These are phyloP conservation scores for Apiotrichum mycotoxinovorans DNA, from an alignment of 1,284 basidiomycete species.

Conservation along the genomic window DNA sequence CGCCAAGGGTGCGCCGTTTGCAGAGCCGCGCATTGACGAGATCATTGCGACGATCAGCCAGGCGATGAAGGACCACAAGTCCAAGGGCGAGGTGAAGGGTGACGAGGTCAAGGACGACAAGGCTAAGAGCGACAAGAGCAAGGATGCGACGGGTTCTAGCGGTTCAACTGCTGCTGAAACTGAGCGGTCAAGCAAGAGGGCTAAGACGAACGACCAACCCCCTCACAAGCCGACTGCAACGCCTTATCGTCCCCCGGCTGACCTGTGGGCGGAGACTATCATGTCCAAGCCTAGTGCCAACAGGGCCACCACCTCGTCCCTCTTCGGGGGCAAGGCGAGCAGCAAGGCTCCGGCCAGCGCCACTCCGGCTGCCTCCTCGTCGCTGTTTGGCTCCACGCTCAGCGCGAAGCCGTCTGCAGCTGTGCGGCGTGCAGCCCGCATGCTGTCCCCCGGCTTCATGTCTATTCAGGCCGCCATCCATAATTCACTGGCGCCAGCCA, in stretches of 20 bases:
- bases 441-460: slow-evolving; percentile 27
- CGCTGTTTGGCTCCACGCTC: slow-evolving; percentile 12
- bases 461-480: slow-evolving; percentile 23
- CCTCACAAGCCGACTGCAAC: no score
- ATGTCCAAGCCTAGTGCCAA: not conserved
- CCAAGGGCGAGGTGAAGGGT: no score
- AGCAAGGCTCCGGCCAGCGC: not conserved
- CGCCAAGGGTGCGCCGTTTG: not conserved
- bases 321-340: not conserved
- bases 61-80: not conserved
- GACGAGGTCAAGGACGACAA: not conserved
- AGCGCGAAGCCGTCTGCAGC: slow-evolving; percentile 4
- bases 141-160: not conserved
- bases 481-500: slow-evolving; percentile 6
- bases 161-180: not conserved
- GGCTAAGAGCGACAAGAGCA: not conserved
- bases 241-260: not conserved
- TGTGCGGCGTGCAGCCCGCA: not conserved
- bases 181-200: not conserved
- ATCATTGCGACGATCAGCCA: slow-evolving; percentile 60
- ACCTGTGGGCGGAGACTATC: slow-evolving; percentile 21
- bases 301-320: not conserved
- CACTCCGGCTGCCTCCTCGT: slow-evolving; percentile 24
- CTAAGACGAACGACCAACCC: not conserved
- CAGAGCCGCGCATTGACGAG: slow-evolving; percentile 56